Percentiles rank a stretch among this genome's conserved stretches.
These are phyloP conservation scores for Hyparrhenia diplandra DNA, from an alignment of 176 grass and related monocot genomes.

Conservation along the genomic window DNA sequence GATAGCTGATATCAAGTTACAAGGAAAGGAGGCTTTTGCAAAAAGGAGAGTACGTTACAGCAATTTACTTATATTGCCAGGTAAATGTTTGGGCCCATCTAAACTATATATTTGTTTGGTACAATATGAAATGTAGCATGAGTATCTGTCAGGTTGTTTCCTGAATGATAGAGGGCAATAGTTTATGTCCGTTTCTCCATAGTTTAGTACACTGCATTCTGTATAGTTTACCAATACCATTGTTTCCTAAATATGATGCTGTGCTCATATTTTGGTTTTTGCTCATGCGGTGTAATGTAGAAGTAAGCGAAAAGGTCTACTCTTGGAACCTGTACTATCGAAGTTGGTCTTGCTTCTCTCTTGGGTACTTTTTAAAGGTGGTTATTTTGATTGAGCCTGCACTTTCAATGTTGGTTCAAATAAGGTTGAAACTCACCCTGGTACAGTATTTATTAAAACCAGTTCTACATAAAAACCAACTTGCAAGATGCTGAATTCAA, in stretches of 20 bases:
- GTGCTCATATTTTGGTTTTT: background rate
- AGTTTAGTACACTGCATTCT: background rate
- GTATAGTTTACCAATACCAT: background rate
- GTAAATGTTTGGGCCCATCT: background rate
- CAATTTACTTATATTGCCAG: background rate
- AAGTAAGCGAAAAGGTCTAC: background rate
- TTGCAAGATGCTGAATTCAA: background rate
- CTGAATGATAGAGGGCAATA: background rate
- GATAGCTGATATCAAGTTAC: background rate
- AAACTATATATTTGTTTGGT: background rate
- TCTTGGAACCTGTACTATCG: background rate
- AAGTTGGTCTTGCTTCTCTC: background rate
- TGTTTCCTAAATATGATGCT: background rate
- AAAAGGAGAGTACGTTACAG: background rate
- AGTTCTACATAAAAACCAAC: background rate
- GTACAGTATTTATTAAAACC: background rate
- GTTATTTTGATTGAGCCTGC: background rate
- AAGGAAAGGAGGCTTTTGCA: slow-evolving; percentile 12
- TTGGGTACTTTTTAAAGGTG: background rate
- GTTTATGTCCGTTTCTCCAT: background rate
- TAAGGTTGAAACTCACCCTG: background rate
- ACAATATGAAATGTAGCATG: background rate
- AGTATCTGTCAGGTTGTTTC: background rate
- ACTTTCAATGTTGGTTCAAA: background rate
- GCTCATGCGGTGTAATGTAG: background rate